Conservation (phyloP, 2,329 filamentous ascomycete species). For the Cephalotrichum gorgonifer region DNA sequence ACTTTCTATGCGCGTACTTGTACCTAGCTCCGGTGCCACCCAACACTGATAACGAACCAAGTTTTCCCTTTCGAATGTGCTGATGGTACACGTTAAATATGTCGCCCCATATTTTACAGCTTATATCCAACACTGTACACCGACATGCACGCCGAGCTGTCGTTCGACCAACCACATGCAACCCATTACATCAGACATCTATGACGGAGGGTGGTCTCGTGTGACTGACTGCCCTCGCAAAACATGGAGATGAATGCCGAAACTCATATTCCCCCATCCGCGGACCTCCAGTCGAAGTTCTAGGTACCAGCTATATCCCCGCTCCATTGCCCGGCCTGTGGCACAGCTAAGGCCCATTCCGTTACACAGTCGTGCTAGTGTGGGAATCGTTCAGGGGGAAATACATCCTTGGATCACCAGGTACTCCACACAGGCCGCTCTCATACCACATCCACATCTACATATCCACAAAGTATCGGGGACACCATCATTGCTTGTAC, state of each 20-base stretch:
- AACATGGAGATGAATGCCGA: not conserved
- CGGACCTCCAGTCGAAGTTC: too few relatives aligned
- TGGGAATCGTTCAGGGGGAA: too few relatives aligned
- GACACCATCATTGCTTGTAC: not conserved
- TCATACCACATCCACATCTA: not conserved
- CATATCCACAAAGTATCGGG: not conserved
- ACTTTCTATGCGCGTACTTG: not conserved
- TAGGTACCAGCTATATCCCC: too few relatives aligned
- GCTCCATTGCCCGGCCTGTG: too few relatives aligned
- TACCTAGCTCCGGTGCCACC: not conserved
- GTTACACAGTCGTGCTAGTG: too few relatives aligned
- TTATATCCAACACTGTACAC: not conserved
- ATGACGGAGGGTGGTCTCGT: not conserved
- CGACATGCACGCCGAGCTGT: not conserved
- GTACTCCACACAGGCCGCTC: not conserved
- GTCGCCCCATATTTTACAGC: not conserved
- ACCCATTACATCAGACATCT: conserved; percentile 3
- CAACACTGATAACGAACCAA: not conserved
- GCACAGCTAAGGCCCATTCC: too few relatives aligned
- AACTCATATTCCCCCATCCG: not conserved
- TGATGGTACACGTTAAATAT: not conserved
- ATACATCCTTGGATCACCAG: too few relatives aligned
- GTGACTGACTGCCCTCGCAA: not conserved
- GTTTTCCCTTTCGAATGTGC: not conserved
- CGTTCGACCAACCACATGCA: conserved; percentile 1